Evolutionary conservation across 257 asterid species (phyloP).

Genomic region (Solanum megistacrolobum): DNA sequence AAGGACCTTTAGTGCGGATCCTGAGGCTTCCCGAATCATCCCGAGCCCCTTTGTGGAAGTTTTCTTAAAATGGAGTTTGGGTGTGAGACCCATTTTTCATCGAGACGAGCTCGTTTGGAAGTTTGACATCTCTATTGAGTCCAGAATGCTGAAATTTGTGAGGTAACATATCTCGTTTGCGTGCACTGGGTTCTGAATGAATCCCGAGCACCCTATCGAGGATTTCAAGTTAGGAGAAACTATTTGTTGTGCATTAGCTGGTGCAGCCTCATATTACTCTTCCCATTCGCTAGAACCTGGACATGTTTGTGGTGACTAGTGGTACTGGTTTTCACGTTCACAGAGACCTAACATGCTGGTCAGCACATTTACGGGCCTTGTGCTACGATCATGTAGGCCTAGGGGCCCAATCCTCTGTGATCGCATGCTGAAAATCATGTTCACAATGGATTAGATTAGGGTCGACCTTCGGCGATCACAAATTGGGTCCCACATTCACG

Average conservation of each 20-base stretch:
- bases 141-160: not conserved
- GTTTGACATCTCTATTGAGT: not conserved
- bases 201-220: not conserved
- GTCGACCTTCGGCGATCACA: not conserved
- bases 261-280: not conserved
- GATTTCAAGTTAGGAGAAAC: not conserved
- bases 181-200: not conserved
- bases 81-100: not conserved
- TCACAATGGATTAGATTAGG: not conserved
- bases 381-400: not conserved
- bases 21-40: not conserved
- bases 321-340: not conserved
- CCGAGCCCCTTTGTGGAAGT: not conserved
- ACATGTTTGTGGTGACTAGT: not conserved
- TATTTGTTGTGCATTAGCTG: not conserved
- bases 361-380: no score
- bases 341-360: not conserved
- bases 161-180: not conserved
- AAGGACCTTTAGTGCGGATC: not conserved
- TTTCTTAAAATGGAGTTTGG: not conserved
- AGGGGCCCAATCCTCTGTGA: not conserved
- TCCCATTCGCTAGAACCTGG: not conserved
- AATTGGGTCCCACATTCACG: not conserved
- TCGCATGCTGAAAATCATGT: not conserved
- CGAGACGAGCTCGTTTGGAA: not conserved